phyloP scores from a whole-genome alignment of 345 rosid species.

The Angophora floribunda region DNA sequence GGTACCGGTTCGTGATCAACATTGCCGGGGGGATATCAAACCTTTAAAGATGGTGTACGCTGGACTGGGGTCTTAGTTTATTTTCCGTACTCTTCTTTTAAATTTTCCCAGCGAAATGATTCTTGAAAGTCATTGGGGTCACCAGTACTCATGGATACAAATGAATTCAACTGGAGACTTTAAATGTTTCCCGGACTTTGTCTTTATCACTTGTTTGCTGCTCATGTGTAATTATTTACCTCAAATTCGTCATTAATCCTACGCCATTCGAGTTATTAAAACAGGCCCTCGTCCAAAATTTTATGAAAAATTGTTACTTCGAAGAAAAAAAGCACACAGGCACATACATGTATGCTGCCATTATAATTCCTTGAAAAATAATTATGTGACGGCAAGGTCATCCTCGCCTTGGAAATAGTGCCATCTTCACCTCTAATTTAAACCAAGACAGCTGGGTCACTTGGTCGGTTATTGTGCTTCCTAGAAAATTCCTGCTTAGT shows the following conservation, averaged over 20 bases:
- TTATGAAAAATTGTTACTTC: too few species aligned
- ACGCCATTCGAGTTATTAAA: neutral
- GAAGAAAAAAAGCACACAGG: too few species aligned
- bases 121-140: neutral
- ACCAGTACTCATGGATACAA: neutral
- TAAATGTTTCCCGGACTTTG: neutral
- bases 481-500: too few species aligned
- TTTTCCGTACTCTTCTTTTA: neutral
- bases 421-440: too few species aligned
- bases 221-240: neutral
- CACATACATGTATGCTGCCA: too few species aligned
- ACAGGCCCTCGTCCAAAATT: neutral
- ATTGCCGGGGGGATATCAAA: constrained; percentile 13
- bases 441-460: too few species aligned
- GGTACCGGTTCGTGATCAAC: constrained; percentile 62
- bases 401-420: too few species aligned
- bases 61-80: neutral
- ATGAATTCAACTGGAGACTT: neutral
- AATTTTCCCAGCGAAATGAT: neutral
- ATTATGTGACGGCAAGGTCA: too few species aligned
- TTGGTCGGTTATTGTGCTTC: too few species aligned
- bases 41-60: neutral
- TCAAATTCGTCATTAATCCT: neutral
- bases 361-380: too few species aligned
- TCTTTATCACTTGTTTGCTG: neutral